Evolutionary conservation across 2,329 filamentous ascomycete genomes (phyloP).

Genomic region (Emmonsia crescens): DNA sequence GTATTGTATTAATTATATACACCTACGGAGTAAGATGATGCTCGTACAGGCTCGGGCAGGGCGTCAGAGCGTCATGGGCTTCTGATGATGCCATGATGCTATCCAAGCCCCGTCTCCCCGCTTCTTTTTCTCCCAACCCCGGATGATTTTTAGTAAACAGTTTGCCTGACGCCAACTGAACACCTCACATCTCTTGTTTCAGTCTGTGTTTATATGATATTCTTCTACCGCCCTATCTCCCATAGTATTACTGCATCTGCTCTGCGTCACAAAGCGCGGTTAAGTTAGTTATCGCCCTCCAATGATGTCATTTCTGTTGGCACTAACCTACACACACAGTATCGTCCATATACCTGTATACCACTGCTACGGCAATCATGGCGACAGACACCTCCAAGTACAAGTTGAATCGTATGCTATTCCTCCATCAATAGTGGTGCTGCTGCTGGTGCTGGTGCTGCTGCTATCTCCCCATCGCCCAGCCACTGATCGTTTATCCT

Average conservation of each 20-base stretch:
- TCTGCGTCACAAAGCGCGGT: neutral
- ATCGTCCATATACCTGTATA: neutral
- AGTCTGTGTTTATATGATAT: neutral
- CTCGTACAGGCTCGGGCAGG: no score
- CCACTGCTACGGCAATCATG: slow-evolving; percentile 33
- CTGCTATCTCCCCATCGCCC: slow-evolving; percentile 4
- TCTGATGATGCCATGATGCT: no score
- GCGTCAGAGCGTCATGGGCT: no score
- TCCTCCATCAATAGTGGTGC: slow-evolving; percentile 12
- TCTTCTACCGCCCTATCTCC: neutral
- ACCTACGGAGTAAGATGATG: no score
- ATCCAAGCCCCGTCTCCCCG: no score
- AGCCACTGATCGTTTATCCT: slow-evolving; percentile 10
- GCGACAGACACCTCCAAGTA: slow-evolving; percentile 51
- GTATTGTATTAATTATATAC: no score
- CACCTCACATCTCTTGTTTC: neutral
- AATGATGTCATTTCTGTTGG: neutral
- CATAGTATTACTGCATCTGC: neutral
- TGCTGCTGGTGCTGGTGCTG: slow-evolving; percentile 15
- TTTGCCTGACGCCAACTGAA: no score
- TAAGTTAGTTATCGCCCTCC: neutral
- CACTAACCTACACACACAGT: neutral
- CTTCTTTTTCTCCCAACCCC: neutral
- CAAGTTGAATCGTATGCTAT: slow-evolving; percentile 52
- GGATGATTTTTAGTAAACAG: no score